phyloP scores from a whole-genome alignment of 768 basidiomycete genomes.

The Amanita exitialis region DNA sequence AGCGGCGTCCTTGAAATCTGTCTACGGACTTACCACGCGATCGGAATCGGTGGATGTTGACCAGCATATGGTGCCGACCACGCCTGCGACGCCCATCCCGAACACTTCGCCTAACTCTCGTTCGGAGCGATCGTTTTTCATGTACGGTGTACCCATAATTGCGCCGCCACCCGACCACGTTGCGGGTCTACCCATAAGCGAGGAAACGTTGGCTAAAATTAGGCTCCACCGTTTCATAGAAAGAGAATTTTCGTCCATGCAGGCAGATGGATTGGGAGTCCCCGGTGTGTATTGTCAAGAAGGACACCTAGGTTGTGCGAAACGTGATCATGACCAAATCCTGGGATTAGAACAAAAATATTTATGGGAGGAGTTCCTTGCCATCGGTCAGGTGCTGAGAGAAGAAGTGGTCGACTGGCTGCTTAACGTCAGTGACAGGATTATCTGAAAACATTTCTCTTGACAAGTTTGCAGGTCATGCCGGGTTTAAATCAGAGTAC shows the following conservation, averaged over 20 bases:
- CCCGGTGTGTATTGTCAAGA: conserved; percentile 7
- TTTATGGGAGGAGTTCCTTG: conserved; percentile 16
- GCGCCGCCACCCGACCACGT: conserved; percentile 36
- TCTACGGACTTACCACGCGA: background rate
- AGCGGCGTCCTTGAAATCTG: conserved; percentile 8
- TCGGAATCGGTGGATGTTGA: background rate
- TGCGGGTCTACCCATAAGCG: conserved; percentile 21
- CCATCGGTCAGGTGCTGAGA: conserved; percentile 24
- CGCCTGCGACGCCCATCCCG: conserved; percentile 1
- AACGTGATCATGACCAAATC: background rate
- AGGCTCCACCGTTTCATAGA: conserved; percentile 29
- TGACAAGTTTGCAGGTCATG: conserved; percentile 12
- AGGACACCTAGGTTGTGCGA: background rate
- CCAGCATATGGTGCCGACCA: conserved; percentile 3
- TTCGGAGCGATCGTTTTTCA: background rate
- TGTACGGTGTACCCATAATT: conserved; percentile 35
- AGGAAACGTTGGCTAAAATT: conserved; percentile 33
- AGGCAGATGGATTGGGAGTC: conserved; percentile 22
- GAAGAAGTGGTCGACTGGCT: conserved; percentile 32
- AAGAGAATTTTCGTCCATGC: conserved; percentile 28
- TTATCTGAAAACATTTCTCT: background rate
- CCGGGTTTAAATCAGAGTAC: conserved; percentile 1
- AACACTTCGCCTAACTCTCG: background rate
- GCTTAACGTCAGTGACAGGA: conserved; percentile 24
- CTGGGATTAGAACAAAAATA: conserved; percentile 6